phyloP scores from a whole-genome alignment of 2,329 filamentous ascomycete genomes.

The Sporothrix pseudoabietina region DNA sequence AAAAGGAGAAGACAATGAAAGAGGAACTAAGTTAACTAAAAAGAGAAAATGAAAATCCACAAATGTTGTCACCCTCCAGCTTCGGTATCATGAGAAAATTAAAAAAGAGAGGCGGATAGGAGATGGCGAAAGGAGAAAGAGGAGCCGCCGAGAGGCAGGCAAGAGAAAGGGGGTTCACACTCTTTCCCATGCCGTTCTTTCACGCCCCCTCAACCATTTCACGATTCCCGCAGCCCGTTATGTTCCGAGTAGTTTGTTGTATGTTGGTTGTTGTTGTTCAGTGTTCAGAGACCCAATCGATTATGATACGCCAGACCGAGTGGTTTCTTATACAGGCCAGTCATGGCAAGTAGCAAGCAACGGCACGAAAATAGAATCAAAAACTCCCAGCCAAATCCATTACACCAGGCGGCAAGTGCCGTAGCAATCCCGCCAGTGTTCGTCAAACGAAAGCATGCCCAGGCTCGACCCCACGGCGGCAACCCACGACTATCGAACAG shows the following conservation, averaged over 20 bases:
- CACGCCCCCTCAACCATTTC: not conserved
- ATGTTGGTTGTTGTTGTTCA: slow-evolving; percentile 22
- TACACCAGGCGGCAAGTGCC: slow-evolving; percentile 30
- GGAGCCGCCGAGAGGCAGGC: not conserved
- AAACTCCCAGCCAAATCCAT: slow-evolving; percentile 36
- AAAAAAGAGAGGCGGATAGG: slow-evolving; percentile 15
- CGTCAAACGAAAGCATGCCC: slow-evolving; percentile 26
- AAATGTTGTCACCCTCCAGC: slow-evolving; percentile 29
- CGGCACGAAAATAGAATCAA: slow-evolving; percentile 33
- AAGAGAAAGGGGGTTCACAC: slow-evolving; percentile 20
- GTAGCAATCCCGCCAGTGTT: slow-evolving; percentile 26
- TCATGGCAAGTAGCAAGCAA: slow-evolving; percentile 27
- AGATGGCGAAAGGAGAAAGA: slow-evolving; percentile 1
- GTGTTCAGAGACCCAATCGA: slow-evolving; percentile 32
- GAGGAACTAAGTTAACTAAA: slow-evolving; percentile 22
- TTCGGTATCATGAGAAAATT: slow-evolving; percentile 29
- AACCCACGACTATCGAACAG: slow-evolving; percentile 29
- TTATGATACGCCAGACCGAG: slow-evolving; percentile 29
- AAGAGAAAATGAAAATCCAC: slow-evolving; percentile 27
- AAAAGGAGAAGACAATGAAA: slow-evolving; percentile 20
- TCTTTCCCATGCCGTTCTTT: not conserved
- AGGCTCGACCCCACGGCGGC: slow-evolving; percentile 15
- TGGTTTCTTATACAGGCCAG: slow-evolving; percentile 11
- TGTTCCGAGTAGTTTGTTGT: slow-evolving; percentile 25
- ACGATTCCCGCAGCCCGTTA: slow-evolving; percentile 15